Evolutionary conservation across 2,329 filamentous ascomycete genomes (phyloP).

Genomic region (Cladosporium sp.): DNA sequence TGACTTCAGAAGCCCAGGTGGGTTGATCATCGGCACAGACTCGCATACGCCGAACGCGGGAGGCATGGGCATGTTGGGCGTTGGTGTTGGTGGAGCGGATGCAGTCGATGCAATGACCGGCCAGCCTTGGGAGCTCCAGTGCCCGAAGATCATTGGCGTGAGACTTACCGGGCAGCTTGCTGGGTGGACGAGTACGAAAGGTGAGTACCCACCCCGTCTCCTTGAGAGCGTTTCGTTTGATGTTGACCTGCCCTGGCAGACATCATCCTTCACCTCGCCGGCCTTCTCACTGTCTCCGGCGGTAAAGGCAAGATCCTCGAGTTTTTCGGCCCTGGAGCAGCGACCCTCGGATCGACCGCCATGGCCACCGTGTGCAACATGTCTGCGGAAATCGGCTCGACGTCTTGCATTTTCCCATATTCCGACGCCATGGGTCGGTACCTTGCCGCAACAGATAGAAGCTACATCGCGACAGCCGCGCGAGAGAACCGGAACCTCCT

Average conservation of each 20-base stretch:
- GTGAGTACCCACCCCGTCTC: constrained; percentile 48
- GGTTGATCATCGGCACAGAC: constrained; percentile 95
- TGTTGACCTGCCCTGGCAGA: constrained; percentile 54
- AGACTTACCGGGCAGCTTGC: constrained; percentile 85
- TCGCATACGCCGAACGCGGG: constrained; percentile 97
- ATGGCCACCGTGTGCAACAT: constrained; percentile 76
- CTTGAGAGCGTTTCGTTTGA: background rate
- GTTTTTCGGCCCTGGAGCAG: constrained; percentile 55
- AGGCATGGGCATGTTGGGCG: constrained; percentile 87
- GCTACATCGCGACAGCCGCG: constrained; percentile 51
- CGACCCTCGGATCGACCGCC: constrained; percentile 57
- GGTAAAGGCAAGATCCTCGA: constrained; percentile 90
- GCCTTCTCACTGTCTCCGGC: constrained; percentile 95
- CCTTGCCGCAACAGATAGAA: constrained; percentile 77
- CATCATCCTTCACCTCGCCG: constrained; percentile 95
- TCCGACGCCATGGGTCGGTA: constrained; percentile 96
- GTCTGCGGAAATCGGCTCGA: constrained; percentile 67
- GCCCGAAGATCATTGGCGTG: constrained; percentile 94
- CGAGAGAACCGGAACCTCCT: constrained; percentile 47
- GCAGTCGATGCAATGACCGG: constrained; percentile 98
- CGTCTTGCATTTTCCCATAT: constrained; percentile 91
- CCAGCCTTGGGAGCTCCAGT: constrained; percentile 96
- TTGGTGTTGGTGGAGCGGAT: constrained; percentile 97
- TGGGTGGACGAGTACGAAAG: constrained; percentile 93
- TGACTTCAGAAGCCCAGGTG: constrained; percentile 65